These are phyloP conservation scores for Pseudoscleropodium purum DNA, from an alignment of 225 moss, liverwort and hornwort genomes.

Conservation along the genomic window DNA sequence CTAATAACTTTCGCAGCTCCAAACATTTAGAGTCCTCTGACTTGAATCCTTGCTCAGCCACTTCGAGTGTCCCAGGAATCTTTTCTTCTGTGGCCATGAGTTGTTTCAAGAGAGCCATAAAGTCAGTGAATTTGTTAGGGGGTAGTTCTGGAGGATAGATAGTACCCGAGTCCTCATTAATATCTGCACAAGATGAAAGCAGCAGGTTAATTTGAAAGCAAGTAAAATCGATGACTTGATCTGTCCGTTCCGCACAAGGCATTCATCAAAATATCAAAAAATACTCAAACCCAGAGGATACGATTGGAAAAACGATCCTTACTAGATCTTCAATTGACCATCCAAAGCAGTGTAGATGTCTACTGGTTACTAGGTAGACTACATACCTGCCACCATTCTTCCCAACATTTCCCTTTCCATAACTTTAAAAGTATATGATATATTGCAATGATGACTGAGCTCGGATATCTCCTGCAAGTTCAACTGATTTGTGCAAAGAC, in stretches of 20 bases:
- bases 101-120: not conserved
- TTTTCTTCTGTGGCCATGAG: not conserved
- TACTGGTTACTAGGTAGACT: not conserved
- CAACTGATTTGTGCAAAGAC: not conserved
- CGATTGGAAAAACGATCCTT: not conserved
- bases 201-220: not conserved
- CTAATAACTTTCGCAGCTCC: not conserved
- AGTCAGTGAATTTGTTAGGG: not conserved
- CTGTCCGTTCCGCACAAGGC: not conserved
- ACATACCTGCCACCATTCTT: not conserved
- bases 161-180: not conserved
- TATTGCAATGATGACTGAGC: accelerated
- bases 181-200: slow-evolving; percentile 1
- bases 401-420: not conserved
- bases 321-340: not conserved
- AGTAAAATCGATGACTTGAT: not conserved
- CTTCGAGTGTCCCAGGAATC: not conserved
- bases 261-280: not conserved
- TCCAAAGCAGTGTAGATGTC: not conserved
- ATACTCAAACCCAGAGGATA: not conserved
- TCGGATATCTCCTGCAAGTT: not conserved
- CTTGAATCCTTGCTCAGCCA: not conserved
- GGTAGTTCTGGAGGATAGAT: not conserved
- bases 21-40: not conserved
- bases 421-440: not conserved